A percentile compares a stretch with the other conserved stretches of the same genome.
These are phyloP conservation scores for Fraxinus sp. DNA, from an alignment of 305 asterid species.

Conservation along the genomic window DNA sequence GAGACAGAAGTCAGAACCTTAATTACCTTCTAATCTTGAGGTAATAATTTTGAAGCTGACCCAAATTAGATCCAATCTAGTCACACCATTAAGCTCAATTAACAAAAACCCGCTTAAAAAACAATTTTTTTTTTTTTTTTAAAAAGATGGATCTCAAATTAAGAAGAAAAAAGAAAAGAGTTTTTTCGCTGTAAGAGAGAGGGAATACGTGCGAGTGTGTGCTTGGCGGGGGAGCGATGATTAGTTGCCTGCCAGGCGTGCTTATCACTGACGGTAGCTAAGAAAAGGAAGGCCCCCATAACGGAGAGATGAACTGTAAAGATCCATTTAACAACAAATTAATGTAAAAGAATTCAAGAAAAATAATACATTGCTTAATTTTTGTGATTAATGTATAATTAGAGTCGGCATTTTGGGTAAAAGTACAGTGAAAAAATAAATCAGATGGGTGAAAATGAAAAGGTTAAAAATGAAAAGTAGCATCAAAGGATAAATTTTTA, in stretches of 20 bases:
- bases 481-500: neutral
- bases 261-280: conserved; percentile 51
- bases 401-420: conserved; percentile 13
- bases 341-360: conserved; percentile 2
- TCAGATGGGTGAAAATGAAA: conserved; percentile 5
- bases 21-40: conserved; percentile 43
- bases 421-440: neutral
- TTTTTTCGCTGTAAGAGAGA: conserved; percentile 26
- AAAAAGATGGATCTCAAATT: conserved; percentile 16
- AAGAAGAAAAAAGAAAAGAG: conserved; percentile 5
- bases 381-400: neutral
- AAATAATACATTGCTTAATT: conserved; percentile 1
- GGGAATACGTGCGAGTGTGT: conserved; percentile 20
- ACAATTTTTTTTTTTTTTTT: conserved; percentile 8
- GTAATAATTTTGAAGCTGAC: conserved; percentile 21
- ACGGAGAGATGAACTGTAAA: conserved; percentile 43
- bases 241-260: conserved; percentile 45
- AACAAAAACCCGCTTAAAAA: conserved; percentile 23
- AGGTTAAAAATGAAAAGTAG: neutral
- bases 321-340: conserved; percentile 15
- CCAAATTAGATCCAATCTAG: conserved; percentile 45
- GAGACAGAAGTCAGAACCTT: neutral
- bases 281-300: conserved; percentile 34
- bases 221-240: conserved; percentile 14
- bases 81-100: conserved; percentile 33